phyloP scores from a whole-genome alignment of 257 asterid genomes.

The Striga asiatica region DNA sequence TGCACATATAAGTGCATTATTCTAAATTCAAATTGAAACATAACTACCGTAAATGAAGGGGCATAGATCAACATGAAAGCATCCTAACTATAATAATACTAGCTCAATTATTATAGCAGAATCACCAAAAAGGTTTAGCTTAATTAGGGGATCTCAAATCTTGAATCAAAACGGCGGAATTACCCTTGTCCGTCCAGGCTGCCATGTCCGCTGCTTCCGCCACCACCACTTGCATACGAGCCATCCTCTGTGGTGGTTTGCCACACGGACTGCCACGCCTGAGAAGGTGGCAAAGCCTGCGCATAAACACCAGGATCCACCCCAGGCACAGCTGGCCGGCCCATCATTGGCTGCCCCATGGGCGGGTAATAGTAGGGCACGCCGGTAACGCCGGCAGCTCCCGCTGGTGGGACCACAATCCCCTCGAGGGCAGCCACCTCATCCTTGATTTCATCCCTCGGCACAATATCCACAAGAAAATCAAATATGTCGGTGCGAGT shows the following conservation, averaged over 20 bases:
- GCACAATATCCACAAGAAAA: slow-evolving; percentile 92
- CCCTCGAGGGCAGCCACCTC: no score
- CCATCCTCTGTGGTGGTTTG: slow-evolving; percentile 43
- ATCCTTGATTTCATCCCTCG: slow-evolving; percentile 89
- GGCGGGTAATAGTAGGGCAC: slow-evolving; percentile 54
- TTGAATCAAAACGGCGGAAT: slow-evolving; percentile 9
- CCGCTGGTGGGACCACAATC: no score
- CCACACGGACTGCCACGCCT: slow-evolving; percentile 72
- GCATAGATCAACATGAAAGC: no score
- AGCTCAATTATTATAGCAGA: background rate
- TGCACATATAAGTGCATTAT: background rate
- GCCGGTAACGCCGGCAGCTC: slow-evolving; percentile 54
- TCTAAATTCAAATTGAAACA: no score
- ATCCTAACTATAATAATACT: no score
- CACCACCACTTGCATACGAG: slow-evolving; percentile 34
- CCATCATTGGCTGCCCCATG: slow-evolving; percentile 55
- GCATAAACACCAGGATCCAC: slow-evolving; percentile 38
- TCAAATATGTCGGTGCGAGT: slow-evolving; percentile 94
- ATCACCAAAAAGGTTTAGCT: background rate
- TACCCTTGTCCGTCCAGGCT: slow-evolving; percentile 50
- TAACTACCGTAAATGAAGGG: no score
- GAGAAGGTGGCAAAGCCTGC: slow-evolving; percentile 43
- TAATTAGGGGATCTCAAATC: no score
- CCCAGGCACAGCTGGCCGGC: slow-evolving; percentile 39
- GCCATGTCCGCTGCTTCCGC: slow-evolving; percentile 34